Evolutionary conservation across 768 basidiomycete genomes (phyloP).

Genomic region (Lentinula edodes): DNA sequence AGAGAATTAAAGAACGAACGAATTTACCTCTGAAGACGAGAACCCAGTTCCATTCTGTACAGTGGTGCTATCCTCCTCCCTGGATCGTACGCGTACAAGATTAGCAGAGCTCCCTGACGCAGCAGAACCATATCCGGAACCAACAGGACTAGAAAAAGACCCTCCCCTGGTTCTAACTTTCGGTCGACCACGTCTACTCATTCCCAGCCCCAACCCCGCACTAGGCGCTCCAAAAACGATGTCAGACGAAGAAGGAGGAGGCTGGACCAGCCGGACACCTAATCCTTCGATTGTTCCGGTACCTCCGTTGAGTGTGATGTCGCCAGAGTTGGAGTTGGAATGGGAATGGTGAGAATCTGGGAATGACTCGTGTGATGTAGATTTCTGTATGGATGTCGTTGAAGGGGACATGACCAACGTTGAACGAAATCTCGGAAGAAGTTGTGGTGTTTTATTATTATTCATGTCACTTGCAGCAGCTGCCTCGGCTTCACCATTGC

Average conservation of each 20-base stretch:
- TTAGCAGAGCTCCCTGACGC: not conserved
- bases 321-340: not conserved
- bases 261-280: not conserved
- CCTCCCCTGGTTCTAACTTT: not conserved
- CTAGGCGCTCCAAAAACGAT: not conserved
- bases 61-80: not conserved
- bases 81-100: not conserved
- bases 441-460: not conserved
- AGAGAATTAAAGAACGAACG: not conserved
- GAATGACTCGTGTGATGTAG: not conserved
- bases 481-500: not conserved
- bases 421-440: not conserved
- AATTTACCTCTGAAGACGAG: not conserved
- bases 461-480: not conserved
- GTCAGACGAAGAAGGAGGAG: not conserved
- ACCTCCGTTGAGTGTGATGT: not conserved
- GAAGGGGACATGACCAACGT: not conserved
- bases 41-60: not conserved
- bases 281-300: not conserved
- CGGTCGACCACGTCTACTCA: not conserved
- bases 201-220: not conserved
- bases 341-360: not conserved
- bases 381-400: not conserved
- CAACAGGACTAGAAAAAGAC: not conserved
- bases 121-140: not conserved